Base-by-base conservation (phyloP, 2,329 filamentous ascomycete genomes). In the Drechmeria coniospora region DNA sequence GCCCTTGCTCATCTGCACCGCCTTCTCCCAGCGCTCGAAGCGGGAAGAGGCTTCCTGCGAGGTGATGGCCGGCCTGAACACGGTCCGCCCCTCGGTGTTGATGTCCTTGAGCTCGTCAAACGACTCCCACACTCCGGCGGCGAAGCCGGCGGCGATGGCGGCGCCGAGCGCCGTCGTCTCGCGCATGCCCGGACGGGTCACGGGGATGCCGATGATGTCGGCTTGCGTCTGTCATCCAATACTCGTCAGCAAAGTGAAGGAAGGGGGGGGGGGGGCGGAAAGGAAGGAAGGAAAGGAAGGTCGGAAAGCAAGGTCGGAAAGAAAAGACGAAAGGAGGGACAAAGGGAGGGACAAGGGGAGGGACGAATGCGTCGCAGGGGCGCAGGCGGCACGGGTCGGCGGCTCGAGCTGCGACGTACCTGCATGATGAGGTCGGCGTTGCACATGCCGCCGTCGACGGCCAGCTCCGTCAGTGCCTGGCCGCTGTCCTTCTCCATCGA, bases 361-460 rank as follows among this genome's bases (percentile, higher is more conserved):
- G n/a, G n/a, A n/a, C n/a, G n/a, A n/a, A n/a, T n/a, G n/a, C n/a
- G n/a, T n/a, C n/a, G n/a, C n/a, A n/a, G n/a, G n/a, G n/a, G n/a
- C n/a, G n/a, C n/a, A n/a, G n/a, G n/a, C n/a, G 10, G 9, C 20
- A 6, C 9, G 10, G 20, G 10, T 6, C 20, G 6, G 20, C 5
- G 20, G 20, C 20, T 5, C 20, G 6, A 9, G 9, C 12, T 21
- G 20, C 6, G 5, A 48, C 48, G 28, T 41, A 50, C 48, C 68
- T 70, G 79, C 80, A 86, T 86, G 53, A 75, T 78, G 31, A 86
- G 63, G 46, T 80, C 74, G 8, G 77, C 79, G 47, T 81, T 83
- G 46, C 71, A 78, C 79, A 86, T 82, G 44, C 80, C 80, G 33
- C 79, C 79, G 44, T 86, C 80, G n/a, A 86, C 80, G 20, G 75